Evolutionary conservation across 2,329 filamentous ascomycete genomes (phyloP), one percentile per base, ranked within the genome.

Genomic region (Lecanicillium sp.): DNA sequence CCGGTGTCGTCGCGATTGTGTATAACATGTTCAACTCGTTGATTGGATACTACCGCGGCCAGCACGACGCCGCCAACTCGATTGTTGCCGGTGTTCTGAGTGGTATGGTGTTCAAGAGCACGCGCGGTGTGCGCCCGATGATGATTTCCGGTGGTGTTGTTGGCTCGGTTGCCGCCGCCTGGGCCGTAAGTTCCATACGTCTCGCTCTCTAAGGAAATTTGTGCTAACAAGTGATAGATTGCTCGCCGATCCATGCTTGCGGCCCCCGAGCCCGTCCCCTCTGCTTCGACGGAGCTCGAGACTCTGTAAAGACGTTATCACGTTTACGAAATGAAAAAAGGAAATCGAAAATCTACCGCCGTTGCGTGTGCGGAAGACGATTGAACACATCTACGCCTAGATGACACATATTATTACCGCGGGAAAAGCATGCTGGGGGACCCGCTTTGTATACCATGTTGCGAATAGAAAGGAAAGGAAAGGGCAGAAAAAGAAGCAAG

Each of bases 81-180:
- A 79, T 98, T 46, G 69, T 79, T 17, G 91, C 93, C 5, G 93
- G 94, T 55, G 86, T 77, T 1, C 66, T 98, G 58, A 95, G 90
- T 62, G 93, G 93, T 50, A 90, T 91, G 78, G 66, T 98, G 12
- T 98, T 98, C 73, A 97, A 96, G 78, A 95, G 90, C 67, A 97
- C 94, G 41, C 80, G 87, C 61, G 93, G 93, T 5, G 54, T 93
- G 52, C 80, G 87, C 67, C 90, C 90, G 27, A 97, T 97, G 90
- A 76, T 93, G 73, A 93, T 97, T 60, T 95, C 90, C 29, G 87
- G 90, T 54, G 88, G 84, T 58, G 84, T 98, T 56, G 90, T 97
- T 51, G 93, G 85, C 45, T 81, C 83, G 35, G 77, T 93, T 54
- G 94, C 93, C 48, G 90, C 87, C 55, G 78, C 73, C 51, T 98